Base-by-base conservation (phyloP, 345 rosid genomes). In the Lagerstroemia speciosa region DNA sequence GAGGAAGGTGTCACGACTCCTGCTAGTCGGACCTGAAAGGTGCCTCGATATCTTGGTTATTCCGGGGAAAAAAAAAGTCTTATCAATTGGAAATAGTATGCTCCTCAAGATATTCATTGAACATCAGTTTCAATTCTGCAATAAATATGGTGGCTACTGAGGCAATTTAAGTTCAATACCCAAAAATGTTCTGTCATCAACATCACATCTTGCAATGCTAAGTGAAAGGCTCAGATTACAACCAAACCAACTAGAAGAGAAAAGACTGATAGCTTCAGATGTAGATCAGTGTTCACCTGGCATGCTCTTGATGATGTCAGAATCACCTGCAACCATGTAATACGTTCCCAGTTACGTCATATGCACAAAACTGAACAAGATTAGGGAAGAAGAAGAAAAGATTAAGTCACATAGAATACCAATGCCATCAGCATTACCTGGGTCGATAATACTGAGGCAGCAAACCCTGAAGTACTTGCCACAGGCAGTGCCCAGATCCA, bases 391-490 rank as follows among this genome's bases (percentile, higher is more conserved):
- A 29, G 19, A 16, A 27, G 29, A 58, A 26, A 0, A n/a, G 46
- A 26, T 14, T 2, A 24, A 16, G 19, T 34, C 26, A 19, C 26
- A 69, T 0, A 61, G 8, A 12, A 53, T 6, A 5, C 26, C 20
- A 27, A 36, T 36, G 14, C 53, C 52, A 72, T 34, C 22, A 34
- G 16, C 33, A 1, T 4, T 72, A 79, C 82, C 79, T 66, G 79
- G 62, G 61, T 75, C 82, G 6, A 73, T 64, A 66, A 79, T 60
- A 69, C 79, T 70, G 41, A 79, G 77, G 77, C 82, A 79, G 70
- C 79, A 79, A 10, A 79, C 82, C 66, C 82, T 75, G 75, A 45
- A 79, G 57, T 76, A 76, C 70, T 79, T 79, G 6, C 82, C 82
- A 16, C 79, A 79, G 22, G 82, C 77, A 50, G 82, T 79, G 2